Conservation (phyloP, 441 rosid genomes). For the Kokia cookei region DNA sequence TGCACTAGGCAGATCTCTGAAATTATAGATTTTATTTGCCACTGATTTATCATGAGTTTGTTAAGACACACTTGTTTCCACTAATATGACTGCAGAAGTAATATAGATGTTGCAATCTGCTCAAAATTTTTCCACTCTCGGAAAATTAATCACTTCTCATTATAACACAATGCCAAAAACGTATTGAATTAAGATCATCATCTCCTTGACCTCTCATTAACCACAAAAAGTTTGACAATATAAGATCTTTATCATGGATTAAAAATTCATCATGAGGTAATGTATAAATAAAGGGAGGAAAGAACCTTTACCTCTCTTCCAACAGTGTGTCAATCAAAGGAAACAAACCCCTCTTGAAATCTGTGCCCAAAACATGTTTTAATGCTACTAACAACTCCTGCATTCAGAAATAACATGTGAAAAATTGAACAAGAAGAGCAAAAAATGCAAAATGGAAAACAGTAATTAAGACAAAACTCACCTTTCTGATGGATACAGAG, state of each 20-base stretch:
- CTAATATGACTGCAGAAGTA: no score
- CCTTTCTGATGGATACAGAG: constrained; percentile 94
- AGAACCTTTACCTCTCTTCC: constrained; percentile 72
- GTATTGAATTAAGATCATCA: not conserved
- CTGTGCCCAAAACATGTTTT: constrained; percentile 97
- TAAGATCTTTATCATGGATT: not conserved
- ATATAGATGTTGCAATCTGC: no score
- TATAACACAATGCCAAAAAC: not conserved
- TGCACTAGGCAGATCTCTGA: not conserved
- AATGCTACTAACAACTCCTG: constrained; percentile 93
- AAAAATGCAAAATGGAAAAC: constrained; percentile 3
- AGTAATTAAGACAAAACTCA: constrained; percentile 12
- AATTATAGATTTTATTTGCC: not conserved
- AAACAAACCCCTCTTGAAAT: constrained; percentile 96
- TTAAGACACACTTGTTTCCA: not conserved
- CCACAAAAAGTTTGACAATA: not conserved
- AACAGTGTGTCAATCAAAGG: constrained; percentile 87
- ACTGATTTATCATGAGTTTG: not conserved
- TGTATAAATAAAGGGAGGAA: not conserved
- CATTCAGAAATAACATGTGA: constrained; percentile 25
- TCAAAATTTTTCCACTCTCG: no score
- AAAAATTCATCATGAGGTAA: not conserved
- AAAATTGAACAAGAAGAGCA: constrained; percentile 6
- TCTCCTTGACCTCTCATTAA: not conserved
- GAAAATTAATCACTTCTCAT: no score